Conservation (phyloP, 257 asterid genomes). For the Cynanchum wilfordii region DNA sequence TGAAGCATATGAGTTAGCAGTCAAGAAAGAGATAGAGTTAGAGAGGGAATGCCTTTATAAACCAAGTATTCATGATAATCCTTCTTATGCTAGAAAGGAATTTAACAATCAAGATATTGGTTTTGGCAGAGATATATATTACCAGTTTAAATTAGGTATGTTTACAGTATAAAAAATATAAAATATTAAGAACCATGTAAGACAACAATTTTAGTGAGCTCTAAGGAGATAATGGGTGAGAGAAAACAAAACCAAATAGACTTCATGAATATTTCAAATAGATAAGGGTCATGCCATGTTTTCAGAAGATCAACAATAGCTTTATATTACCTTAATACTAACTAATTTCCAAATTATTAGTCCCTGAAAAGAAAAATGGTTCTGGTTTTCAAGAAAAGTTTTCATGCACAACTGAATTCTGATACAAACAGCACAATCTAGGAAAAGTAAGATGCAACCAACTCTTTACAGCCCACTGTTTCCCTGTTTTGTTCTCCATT, state of each 20-base stretch:
- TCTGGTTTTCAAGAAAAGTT: not conserved
- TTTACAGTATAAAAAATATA: not conserved
- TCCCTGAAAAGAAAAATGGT: not conserved
- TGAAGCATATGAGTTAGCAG: conserved; percentile 11
- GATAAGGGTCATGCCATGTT: not conserved
- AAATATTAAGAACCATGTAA: no score
- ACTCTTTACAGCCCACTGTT: not conserved
- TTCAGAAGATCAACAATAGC: not conserved
- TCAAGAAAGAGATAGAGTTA: not conserved
- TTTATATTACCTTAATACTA: not conserved
- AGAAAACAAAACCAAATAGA: not conserved
- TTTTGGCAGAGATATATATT: not conserved
- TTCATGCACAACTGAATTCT: not conserved
- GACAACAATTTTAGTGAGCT: not conserved
- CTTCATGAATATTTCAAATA: not conserved
- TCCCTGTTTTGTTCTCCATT: not conserved
- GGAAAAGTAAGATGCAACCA: no score
- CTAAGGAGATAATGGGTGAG: not conserved
- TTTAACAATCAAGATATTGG: not conserved
- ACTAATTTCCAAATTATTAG: not conserved
- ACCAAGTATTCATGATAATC: not conserved
- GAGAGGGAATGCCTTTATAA: not conserved
- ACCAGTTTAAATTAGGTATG: not conserved
- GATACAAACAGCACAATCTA: not conserved
- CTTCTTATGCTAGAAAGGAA: no score